Evolutionary conservation across 108 stramenopile species (phyloP).

Genomic region (Parmales sp.): DNA sequence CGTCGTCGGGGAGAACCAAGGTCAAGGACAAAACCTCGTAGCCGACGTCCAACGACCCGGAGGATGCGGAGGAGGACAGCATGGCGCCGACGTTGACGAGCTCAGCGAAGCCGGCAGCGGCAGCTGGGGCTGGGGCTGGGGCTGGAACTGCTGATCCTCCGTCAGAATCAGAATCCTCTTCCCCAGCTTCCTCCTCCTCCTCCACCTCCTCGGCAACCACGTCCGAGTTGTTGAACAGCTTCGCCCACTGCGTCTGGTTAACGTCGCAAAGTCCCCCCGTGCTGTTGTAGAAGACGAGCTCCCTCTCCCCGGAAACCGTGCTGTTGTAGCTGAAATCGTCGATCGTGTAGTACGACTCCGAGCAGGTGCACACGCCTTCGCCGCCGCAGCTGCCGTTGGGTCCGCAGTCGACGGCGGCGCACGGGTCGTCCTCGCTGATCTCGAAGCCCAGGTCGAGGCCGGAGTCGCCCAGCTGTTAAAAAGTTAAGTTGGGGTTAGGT

Average conservation of each 20-base stretch:
- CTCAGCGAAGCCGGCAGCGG: conserved; percentile 5
- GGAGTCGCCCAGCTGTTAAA: too few relatives aligned
- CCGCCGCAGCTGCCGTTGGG: neutral
- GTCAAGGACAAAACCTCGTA: neutral
- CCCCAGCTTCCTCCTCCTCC: neutral
- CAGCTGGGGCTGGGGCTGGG: too few relatives aligned
- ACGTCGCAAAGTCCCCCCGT: too few relatives aligned
- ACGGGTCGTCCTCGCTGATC: conserved; percentile 2
- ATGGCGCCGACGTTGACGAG: neutral
- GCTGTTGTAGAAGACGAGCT: too few relatives aligned
- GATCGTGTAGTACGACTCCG: neutral
- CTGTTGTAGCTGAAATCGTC: neutral
- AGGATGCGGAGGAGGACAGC: neutral
- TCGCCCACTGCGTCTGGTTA: neutral
- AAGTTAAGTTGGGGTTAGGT: too few relatives aligned
- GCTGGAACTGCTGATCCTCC: too few relatives aligned
- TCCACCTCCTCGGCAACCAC: neutral
- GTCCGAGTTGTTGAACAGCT: neutral
- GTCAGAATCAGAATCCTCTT: neutral
- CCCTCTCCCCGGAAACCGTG: too few relatives aligned
- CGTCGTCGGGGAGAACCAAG: neutral
- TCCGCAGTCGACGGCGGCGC: neutral
- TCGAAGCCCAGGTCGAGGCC: conserved; percentile 3
- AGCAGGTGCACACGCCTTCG: neutral
- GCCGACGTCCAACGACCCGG: neutral